Evolutionary conservation across 148 eudicot species (phyloP), one percentile per base, ranked within the genome.

Genomic region (Rhododendron vialii): DNA sequence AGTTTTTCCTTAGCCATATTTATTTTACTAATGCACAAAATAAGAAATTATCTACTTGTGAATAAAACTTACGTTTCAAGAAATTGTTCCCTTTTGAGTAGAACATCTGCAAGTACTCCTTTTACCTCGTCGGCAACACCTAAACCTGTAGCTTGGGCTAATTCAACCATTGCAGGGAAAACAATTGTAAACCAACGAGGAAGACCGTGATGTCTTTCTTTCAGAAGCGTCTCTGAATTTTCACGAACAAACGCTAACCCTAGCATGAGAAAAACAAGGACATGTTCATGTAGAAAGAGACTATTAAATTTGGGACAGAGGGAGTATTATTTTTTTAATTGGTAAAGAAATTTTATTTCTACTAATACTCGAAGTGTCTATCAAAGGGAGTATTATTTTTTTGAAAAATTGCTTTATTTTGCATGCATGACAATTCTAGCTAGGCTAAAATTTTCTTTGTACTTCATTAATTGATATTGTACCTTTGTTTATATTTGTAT

Each of bases 171-270:
- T 69, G 82, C 86, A 9, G 89, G 88, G 51, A 83, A 89, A 73
- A 81, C 81, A 26, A 89, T 84, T 3, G 83, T 7, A 78, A 89
- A 89, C 88, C 88, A 83, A 20, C 89, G 88, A 41, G 91, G 86
- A 81, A 83, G 45, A 48, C 28, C 6, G 12, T 48, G 11, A 5
- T 13, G 22, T 41, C 75, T 75, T n/a, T 38, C 76, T 78, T 38
- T 88, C 1, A 87, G 82, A 57, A 89, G 53, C 22, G 22, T 80
- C 82, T 85, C 86, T 2, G 83, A 30, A 22, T 87, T 84, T 22
- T 84, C 85, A 48, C 74, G 18, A n/a, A 89, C n/a, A 87, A 84
- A 87, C 26, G 81, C 81, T 84, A 91, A 38, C 9, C 87, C 89
- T 88, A 47, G 9, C 12, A 47, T 1, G 78, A 0, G 11, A 47